Conservation (phyloP, 78 protist species). For the Chrysochromulina parva region DNA sequence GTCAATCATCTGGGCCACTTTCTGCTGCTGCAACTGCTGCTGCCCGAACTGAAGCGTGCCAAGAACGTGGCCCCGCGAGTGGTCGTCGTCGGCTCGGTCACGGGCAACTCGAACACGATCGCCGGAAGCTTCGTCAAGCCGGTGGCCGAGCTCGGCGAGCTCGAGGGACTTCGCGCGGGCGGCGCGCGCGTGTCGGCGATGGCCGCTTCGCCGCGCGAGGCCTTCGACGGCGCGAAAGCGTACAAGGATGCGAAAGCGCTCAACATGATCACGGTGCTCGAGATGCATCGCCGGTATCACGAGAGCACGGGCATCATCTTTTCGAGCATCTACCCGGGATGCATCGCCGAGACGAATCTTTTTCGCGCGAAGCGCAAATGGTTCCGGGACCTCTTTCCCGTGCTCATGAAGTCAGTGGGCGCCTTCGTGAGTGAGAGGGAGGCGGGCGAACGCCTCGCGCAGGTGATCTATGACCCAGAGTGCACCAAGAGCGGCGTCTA, state of each 20-base stretch:
- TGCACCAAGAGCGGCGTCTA: slow-evolving; percentile 32
- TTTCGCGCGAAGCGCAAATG: slow-evolving; percentile 1
- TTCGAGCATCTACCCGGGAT: background rate
- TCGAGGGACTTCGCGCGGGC: background rate
- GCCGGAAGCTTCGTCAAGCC: slow-evolving; percentile 25
- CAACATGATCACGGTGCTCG: slow-evolving; percentile 27
- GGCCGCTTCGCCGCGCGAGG: background rate
- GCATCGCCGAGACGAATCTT: slow-evolving; percentile 27
- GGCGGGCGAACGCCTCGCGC: slow-evolving; percentile 47
- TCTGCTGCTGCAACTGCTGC: slow-evolving; percentile 23
- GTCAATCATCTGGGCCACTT: slow-evolving; percentile 33
- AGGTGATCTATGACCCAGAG: background rate
- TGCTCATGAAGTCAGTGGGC: slow-evolving; percentile 21
- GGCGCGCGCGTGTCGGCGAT: background rate
- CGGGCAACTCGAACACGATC: slow-evolving; percentile 39
- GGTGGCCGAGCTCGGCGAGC: slow-evolving; percentile 35
- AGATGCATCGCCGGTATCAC: slow-evolving; percentile 11
- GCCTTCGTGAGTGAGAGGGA: slow-evolving; percentile 21
- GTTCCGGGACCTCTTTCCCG: background rate
- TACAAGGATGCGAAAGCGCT: slow-evolving; percentile 25
- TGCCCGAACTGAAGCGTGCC: background rate
- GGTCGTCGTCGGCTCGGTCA: slow-evolving; percentile 23
- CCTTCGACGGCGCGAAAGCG: slow-evolving; percentile 28
- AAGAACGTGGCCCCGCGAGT: background rate
- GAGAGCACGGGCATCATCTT: slow-evolving; percentile 23